Percentiles rank a stretch among this genome's conserved stretches.
phyloP scores from a whole-genome alignment of 768 basidiomycete genomes.

The button mushroom (Agaricus bisporus) region DNA sequence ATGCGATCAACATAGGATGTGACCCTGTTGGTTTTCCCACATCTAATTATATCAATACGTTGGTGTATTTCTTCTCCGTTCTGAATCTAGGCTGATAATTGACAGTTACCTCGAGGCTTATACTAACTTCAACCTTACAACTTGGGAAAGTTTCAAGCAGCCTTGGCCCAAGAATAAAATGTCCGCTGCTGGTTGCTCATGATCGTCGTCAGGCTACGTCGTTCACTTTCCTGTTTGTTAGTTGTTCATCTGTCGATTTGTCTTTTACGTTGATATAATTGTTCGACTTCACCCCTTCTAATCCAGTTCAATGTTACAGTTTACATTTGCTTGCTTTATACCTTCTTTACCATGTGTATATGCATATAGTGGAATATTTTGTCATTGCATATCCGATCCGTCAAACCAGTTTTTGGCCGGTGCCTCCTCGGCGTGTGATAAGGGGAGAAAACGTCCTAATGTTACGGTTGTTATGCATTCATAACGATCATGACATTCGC shows the following conservation, averaged over 20 bases:
- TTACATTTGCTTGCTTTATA: not conserved
- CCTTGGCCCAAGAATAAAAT: constrained; percentile 51
- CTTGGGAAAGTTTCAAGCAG: constrained; percentile 38
- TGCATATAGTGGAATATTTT: not conserved
- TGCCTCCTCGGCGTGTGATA: too few species aligned
- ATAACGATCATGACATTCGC: too few species aligned
- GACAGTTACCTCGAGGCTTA: constrained; percentile 58
- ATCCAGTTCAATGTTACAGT: not conserved
- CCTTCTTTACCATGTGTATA: not conserved
- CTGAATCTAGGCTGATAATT: not conserved
- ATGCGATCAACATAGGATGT: constrained; percentile 48
- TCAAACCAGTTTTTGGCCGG: too few species aligned
- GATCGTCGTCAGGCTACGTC: not conserved
- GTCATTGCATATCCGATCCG: too few species aligned
- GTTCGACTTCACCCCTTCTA: not conserved
- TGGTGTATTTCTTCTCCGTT: constrained; percentile 8
- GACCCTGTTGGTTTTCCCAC: constrained; percentile 71
- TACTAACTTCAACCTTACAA: constrained; percentile 49
- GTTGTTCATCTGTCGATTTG: not conserved
- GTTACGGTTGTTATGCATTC: too few species aligned
- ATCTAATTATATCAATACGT: constrained; percentile 62
- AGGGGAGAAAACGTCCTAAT: too few species aligned
- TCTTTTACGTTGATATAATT: not conserved
- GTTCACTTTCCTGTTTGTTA: not conserved
- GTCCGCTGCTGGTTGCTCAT: constrained; percentile 7